Base-by-base conservation (phyloP, 495 filamentous ascomycete species). In the Penicillium bovifimosum region DNA sequence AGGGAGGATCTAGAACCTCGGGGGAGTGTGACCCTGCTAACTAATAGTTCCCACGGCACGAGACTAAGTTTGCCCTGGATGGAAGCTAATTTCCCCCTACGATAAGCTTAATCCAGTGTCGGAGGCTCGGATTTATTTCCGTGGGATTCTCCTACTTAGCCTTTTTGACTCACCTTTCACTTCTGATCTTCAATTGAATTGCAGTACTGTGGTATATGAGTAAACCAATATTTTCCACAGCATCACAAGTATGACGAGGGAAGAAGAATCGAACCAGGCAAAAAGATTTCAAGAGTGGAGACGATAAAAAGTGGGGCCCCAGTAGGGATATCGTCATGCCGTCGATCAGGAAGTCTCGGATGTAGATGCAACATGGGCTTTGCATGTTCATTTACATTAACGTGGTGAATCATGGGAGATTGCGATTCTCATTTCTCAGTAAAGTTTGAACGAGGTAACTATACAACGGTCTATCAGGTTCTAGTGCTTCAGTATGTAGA, bases 91-190 rank as follows among this genome's bases (percentile, higher is more conserved):
- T 16, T 6, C 28, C 38, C 28, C 42, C 36, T 36, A 31, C 2
- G 13, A 47, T 53, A 42, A 56, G 54, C 49, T 56, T 56, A 56
- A 51, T 41, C 41, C 16, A 40, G 39, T 41, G 28, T 11, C 35
- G 47, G 39, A 41, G 26, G 27, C 26, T 13, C 17, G 9, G 5
- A 27, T 24, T 1, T 9, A 14, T 7, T 27, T 6, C 28, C 9
- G 14, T n/a, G n/a, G n/a, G n/a, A n/a, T n/a, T n/a, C n/a, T n/a
- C n/a, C n/a, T n/a, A n/a, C n/a, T n/a, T n/a, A n/a, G n/a, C n/a
- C n/a, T n/a, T n/a, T n/a, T n/a, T n/a, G n/a, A n/a, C n/a, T n/a
- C n/a, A n/a, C n/a, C n/a, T n/a, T n/a, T n/a, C n/a, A n/a, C n/a
- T n/a, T n/a, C n/a, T n/a, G n/a, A n/a, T n/a, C n/a, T n/a, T n/a